These are phyloP conservation scores for Myrmaecium sp. DNA, from an alignment of 2,329 filamentous ascomycete genomes.

Conservation along the genomic window DNA sequence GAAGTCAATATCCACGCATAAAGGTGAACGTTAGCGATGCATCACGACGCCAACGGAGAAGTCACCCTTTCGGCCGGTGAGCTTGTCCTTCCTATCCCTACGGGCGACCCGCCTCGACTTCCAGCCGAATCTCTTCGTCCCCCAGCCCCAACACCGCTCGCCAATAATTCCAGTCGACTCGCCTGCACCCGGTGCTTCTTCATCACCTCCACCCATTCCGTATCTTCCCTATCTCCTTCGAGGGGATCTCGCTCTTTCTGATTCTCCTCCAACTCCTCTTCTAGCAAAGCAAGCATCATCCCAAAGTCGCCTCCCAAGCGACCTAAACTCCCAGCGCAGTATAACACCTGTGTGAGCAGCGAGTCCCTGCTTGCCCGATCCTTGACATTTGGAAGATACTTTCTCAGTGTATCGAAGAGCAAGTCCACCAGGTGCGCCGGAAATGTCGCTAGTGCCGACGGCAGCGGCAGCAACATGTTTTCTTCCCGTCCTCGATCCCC, in stretches of 20 bases:
- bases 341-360: conserved; percentile 78
- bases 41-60: too few species aligned
- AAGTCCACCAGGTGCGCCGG: conserved; percentile 68
- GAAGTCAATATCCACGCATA: too few species aligned
- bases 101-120: too few species aligned
- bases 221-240: conserved; percentile 17
- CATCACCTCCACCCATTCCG: conserved; percentile 76
- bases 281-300: conserved; percentile 56
- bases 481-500: conserved; percentile 3
- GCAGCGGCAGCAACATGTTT: conserved; percentile 37
- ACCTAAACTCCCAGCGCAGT: conserved; percentile 81
- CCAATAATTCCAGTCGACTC: conserved; percentile 48
- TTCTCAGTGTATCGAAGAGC: conserved; percentile 56
- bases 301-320: conserved; percentile 86
- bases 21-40: too few species aligned
- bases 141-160: conserved; percentile 23
- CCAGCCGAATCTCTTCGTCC: too few species aligned
- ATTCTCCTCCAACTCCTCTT: conserved; percentile 27
- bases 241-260: conserved; percentile 26
- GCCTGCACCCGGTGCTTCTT: conserved; percentile 75
- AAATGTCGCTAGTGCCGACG: conserved; percentile 67
- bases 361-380: conserved; percentile 72
- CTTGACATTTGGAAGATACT: conserved; percentile 65
- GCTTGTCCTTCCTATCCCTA: too few species aligned
- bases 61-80: too few species aligned